A percentile compares a stretch with the other conserved stretches of the same genome.
These are phyloP conservation scores for Fusarium tricinctum DNA, from an alignment of 2,329 filamentous ascomycete species.

Conservation along the genomic window DNA sequence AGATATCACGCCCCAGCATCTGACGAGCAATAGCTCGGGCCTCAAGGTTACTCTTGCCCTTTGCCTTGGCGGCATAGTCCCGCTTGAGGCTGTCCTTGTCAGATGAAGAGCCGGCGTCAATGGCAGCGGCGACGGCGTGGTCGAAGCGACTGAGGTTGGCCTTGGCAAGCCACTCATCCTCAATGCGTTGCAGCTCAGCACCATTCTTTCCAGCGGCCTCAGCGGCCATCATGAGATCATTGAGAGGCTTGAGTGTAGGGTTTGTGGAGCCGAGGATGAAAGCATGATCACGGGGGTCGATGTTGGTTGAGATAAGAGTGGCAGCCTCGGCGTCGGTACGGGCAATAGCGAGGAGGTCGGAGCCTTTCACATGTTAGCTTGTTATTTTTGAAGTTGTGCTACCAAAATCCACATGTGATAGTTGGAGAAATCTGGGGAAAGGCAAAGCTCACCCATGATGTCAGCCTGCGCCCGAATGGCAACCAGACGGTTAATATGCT, in stretches of 20 bases:
- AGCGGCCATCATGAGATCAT: constrained; percentile 90
- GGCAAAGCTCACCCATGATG: constrained; percentile 81
- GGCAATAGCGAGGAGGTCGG: constrained; percentile 90
- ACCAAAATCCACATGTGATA: constrained; percentile 30
- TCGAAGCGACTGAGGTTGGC: constrained; percentile 90
- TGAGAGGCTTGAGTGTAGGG: constrained; percentile 83
- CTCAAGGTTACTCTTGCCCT: constrained; percentile 89
- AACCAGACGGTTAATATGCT: constrained; percentile 98
- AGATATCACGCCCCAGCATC: constrained; percentile 83
- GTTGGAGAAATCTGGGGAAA: constrained; percentile 18
- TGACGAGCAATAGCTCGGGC: constrained; percentile 82
- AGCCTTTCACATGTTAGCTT: constrained; percentile 63
- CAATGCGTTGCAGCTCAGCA: constrained; percentile 86
- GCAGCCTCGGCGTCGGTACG: constrained; percentile 98
- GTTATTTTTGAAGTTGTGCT: neutral
- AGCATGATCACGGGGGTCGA: constrained; percentile 93
- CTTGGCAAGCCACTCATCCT: constrained; percentile 86
- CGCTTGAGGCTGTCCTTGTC: constrained; percentile 78
- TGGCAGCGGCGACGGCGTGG: constrained; percentile 87
- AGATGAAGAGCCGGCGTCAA: constrained; percentile 75
- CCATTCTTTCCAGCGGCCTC: constrained; percentile 87
- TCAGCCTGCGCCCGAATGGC: constrained; percentile 98
- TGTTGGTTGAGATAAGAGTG: constrained; percentile 95
- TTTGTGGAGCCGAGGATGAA: constrained; percentile 95
- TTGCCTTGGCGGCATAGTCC: constrained; percentile 75